A percentile compares a stretch with the other conserved stretches of the same genome.
Conservation (phyloP, 2,329 filamentous ascomycete species). For the Ilyonectria sp. region DNA sequence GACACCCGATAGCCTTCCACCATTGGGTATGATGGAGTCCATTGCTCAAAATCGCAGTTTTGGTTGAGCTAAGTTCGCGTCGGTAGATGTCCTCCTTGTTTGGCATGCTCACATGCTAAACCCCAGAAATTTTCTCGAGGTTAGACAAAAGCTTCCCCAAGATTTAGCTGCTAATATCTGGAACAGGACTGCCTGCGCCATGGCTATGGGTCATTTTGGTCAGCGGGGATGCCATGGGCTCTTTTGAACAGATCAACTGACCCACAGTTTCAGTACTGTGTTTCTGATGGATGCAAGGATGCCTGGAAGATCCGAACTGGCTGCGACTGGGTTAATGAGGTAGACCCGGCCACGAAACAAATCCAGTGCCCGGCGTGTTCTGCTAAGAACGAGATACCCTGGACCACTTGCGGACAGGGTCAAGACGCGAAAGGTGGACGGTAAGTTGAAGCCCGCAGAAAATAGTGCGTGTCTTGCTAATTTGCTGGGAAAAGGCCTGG, state of each 20-base stretch:
- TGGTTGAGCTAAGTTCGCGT: background rate
- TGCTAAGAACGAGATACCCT: background rate
- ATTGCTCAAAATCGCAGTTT: background rate
- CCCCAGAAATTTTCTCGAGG: conserved; percentile 74
- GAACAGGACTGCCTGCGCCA: conserved; percentile 65
- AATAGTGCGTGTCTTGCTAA: background rate
- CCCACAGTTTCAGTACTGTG: conserved; percentile 66
- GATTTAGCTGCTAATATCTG: background rate
- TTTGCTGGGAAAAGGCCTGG: background rate
- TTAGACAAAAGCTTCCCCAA: background rate
- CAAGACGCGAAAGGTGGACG: background rate
- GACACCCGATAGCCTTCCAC: background rate
- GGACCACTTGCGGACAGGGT: background rate
- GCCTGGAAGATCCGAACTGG: conserved; percentile 61
- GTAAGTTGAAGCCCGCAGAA: background rate
- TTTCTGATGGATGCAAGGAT: conserved; percentile 55
- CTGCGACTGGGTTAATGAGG: conserved; percentile 68
- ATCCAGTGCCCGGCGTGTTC: conserved; percentile 44
- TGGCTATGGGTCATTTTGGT: conserved; percentile 68
- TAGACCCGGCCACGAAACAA: conserved; percentile 56
- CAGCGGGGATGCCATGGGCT: conserved; percentile 72
- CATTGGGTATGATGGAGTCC: background rate
- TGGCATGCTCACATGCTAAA: conserved; percentile 81
- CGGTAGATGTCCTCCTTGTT: conserved; percentile 76
- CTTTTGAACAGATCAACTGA: conserved; percentile 67